Evolutionary conservation across 306 rosid species (phyloP), one percentile per base, ranked within the genome.

Genomic region (Dryas octopetala): DNA sequence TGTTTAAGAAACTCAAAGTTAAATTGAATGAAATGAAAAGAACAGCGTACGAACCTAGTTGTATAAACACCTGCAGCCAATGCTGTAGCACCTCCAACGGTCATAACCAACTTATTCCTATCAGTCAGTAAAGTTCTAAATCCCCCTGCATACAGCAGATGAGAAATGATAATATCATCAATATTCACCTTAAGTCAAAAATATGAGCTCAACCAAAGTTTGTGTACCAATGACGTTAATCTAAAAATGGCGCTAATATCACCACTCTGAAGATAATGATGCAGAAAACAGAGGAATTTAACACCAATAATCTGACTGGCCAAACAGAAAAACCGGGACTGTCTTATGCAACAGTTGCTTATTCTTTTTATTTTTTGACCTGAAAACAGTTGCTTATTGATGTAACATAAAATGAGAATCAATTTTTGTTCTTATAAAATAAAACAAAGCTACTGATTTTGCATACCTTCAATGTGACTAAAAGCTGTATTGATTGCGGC

Each of bases 21-120:
- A 3, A 23, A 71, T 66, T 52, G 32, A 74, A 84, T 45, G 79
- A 66, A 78, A 32, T 7, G 63, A 9, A 13, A 59, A 59, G 71
- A 78, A 76, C 51, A 80, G 68, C 49, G 60, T 10, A 74, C 65
- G 49, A 75, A 95, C 99, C 99, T 96, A 74, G 98, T 96, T 0
- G 97, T 90, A 85, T 96, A 95, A 81, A 95, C 92, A 68, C 99
- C 99, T 10, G 98, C 99, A 59, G 99, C 99, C 76, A 92, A 79
- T 76, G 99, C 99, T 47, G 99, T 96, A 73, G 86, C 98, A 85
- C 99, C 99, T 82, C 99, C 99, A 73, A 96, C 91, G 53, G 97
- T 83, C 99, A 96, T 87, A 65, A 96, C 41, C 86, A 96, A 87
- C 88, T 89, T 96, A 73, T 83, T 92, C 79, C 98, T 86, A 83